These are phyloP conservation scores for Cornus controversa DNA, from an alignment of 148 eudicot species.

Conservation along the genomic window DNA sequence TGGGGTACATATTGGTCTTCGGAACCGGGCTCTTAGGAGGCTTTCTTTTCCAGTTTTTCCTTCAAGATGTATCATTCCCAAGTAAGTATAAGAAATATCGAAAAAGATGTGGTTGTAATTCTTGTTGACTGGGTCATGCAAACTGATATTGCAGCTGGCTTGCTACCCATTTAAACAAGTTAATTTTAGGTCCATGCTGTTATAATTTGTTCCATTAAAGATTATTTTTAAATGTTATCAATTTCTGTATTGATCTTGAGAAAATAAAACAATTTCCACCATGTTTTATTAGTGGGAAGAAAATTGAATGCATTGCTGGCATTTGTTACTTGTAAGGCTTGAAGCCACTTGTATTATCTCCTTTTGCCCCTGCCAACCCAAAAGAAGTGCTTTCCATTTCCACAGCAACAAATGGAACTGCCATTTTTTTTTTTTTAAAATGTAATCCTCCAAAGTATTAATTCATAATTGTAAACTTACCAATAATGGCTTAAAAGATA, in stretches of 20 bases:
- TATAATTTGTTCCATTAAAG: background rate
- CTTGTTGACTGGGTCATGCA: constrained; percentile 1
- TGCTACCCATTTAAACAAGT: too few species aligned
- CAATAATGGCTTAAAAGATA: background rate
- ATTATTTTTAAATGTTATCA: background rate
- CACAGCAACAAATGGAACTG: background rate
- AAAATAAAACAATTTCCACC: background rate
- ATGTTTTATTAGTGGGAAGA: background rate
- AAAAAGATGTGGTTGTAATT: background rate
- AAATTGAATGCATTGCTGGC: background rate
- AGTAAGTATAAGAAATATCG: constrained; percentile 46
- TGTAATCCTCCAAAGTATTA: background rate
- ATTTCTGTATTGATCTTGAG: background rate
- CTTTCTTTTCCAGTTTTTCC: constrained; percentile 69
- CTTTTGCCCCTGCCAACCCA: background rate
- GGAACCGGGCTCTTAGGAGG: constrained; percentile 78
- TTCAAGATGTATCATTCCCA: constrained; percentile 79
- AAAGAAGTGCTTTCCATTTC: background rate
- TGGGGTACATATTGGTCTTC: constrained; percentile 67
- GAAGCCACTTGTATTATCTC: background rate
- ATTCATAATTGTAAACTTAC: background rate
- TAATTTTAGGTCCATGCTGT: background rate
- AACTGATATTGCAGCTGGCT: too few species aligned
- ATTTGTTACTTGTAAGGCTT: background rate
- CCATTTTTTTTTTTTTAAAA: background rate